Evolutionary conservation across 1,284 basidiomycete genomes (phyloP).

Genomic region (Austropuccinia psidii): DNA sequence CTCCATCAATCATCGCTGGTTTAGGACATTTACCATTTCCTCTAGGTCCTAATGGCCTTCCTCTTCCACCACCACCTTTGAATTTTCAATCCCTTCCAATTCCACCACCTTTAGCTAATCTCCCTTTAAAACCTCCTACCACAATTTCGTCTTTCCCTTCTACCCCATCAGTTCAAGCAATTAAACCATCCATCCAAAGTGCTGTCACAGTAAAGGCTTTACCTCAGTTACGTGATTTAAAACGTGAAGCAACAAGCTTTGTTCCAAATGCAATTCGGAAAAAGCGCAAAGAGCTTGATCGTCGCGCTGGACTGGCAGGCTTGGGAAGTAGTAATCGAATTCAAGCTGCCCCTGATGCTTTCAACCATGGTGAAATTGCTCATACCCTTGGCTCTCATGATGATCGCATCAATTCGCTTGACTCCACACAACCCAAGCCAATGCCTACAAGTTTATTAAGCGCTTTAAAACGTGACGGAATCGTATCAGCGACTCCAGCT

Average conservation of each 20-base stretch:
- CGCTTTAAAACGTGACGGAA: conserved; percentile 26
- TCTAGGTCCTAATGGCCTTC: conserved; percentile 29
- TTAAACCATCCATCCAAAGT: conserved; percentile 13
- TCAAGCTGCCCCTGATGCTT: conserved; percentile 40
- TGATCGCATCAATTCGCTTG: not conserved
- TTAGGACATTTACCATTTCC: conserved; percentile 17
- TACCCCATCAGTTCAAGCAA: not conserved
- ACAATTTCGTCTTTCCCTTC: not conserved
- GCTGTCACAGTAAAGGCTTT: conserved; percentile 42
- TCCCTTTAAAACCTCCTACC: conserved; percentile 10
- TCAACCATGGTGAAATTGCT: conserved; percentile 14
- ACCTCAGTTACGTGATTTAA: conserved; percentile 46
- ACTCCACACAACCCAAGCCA: conserved; percentile 6
- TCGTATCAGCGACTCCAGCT: not conserved
- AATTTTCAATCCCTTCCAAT: conserved; percentile 14
- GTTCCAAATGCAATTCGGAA: conserved; percentile 44
- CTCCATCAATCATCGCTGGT: conserved; percentile 30
- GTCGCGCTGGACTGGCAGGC: conserved; percentile 39
- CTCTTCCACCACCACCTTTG: conserved; percentile 28
- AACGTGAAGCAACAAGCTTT: conserved; percentile 45
- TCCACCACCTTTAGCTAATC: conserved; percentile 25
- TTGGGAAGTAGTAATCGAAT: conserved; percentile 41
- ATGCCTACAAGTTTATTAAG: conserved; percentile 7
- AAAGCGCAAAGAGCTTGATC: conserved; percentile 41
- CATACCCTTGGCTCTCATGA: not conserved